Evolutionary conservation across 2,329 filamentous ascomycete genomes (phyloP).

Genomic region (Colletotrichum cordylinicola): DNA sequence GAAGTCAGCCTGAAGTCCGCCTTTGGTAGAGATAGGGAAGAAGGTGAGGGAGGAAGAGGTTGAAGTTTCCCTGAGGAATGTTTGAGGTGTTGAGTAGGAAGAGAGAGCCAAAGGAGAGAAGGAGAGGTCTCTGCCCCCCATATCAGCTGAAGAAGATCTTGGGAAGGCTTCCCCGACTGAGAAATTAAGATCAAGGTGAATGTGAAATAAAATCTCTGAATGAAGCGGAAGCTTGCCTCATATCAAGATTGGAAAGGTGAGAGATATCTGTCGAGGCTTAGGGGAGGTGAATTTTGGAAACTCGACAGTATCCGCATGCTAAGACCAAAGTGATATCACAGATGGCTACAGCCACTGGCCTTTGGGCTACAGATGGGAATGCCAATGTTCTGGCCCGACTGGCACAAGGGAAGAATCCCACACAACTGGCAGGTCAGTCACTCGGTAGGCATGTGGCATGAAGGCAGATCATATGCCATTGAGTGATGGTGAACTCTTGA

Average conservation of each 20-base stretch:
- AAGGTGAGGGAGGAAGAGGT: neutral
- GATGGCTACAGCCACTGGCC: neutral
- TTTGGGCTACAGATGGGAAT: neutral
- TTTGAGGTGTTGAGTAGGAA: neutral
- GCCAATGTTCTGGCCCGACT: neutral
- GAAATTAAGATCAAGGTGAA: neutral
- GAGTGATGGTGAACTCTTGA: neutral
- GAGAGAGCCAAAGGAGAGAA: neutral
- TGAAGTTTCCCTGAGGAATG: neutral
- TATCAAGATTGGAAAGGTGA: neutral
- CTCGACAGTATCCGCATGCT: neutral
- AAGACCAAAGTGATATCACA: neutral
- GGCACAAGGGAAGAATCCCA: neutral
- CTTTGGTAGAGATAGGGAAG: neutral
- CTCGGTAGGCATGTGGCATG: neutral
- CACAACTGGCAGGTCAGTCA: neutral
- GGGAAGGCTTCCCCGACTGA: neutral
- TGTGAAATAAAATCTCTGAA: neutral
- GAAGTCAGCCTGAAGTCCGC: neutral
- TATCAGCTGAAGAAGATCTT: neutral
- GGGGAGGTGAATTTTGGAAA: neutral
- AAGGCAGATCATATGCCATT: neutral
- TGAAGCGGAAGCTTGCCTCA: neutral
- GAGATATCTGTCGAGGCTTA: neutral
- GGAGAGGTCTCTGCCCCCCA: neutral